These are phyloP conservation scores for Conringia planisiliqua DNA, from an alignment of 345 rosid species.

Conservation along the genomic window DNA sequence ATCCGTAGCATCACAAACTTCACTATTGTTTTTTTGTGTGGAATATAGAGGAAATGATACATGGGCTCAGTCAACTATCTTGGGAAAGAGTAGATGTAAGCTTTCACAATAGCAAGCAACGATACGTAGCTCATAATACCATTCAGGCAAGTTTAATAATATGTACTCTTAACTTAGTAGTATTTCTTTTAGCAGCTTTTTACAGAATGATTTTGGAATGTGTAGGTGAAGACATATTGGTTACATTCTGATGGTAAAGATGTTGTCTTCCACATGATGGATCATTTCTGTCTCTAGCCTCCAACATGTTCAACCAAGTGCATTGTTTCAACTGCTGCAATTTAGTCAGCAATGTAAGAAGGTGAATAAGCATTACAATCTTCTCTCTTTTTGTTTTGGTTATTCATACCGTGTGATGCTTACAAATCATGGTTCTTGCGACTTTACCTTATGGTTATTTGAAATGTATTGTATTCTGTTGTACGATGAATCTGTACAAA, in stretches of 20 bases:
- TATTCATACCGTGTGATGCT: neutral
- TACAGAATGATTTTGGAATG: conserved; percentile 2
- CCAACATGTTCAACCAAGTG: neutral
- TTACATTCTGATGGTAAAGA: conserved; percentile 89
- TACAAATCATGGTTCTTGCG: neutral
- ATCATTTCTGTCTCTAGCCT: conserved; percentile 68
- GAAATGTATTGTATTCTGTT: neutral
- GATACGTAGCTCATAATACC: conserved; percentile 75
- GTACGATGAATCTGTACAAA: conserved; percentile 19
- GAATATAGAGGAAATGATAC: conserved; percentile 75
- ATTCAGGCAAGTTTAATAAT: conserved; percentile 65
- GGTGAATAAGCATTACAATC: neutral
- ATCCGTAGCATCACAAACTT: neutral
- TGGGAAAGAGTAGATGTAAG: conserved; percentile 97
- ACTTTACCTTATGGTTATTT: conserved; percentile 1
- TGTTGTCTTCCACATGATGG: conserved; percentile 88
- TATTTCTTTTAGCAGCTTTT: neutral
- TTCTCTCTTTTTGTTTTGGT: neutral
- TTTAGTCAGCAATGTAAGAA: conserved; percentile 1
- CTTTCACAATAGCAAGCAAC: conserved; percentile 79
- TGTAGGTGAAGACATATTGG: conserved; percentile 89
- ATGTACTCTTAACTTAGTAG: neutral
- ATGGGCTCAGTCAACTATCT: conserved; percentile 68
- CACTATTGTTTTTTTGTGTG: conserved; percentile 6
- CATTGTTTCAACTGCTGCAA: neutral